phyloP scores from a whole-genome alignment of 2,329 filamentous ascomycete genomes.

The Colletotrichum orbiculare region DNA sequence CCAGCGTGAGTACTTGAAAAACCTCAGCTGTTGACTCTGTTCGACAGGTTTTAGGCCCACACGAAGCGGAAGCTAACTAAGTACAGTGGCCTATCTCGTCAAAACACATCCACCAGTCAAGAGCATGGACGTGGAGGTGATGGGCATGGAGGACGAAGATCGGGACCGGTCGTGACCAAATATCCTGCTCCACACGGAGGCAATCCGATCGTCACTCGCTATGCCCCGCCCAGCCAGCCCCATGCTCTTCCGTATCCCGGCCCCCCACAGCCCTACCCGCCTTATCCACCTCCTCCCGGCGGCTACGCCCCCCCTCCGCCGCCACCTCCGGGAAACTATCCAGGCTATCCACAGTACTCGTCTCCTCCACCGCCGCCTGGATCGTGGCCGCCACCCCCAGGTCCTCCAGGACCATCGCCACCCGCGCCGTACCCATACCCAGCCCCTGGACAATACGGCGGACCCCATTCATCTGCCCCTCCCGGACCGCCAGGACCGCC shows the following conservation, averaged over 20 bases:
- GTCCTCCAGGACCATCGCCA: conserved; percentile 18
- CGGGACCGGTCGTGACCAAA: conserved; percentile 33
- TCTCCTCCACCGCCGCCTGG: conserved; percentile 26
- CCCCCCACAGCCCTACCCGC: conserved; percentile 27
- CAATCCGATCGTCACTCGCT: conserved; percentile 35
- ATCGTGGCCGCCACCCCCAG: conserved; percentile 23
- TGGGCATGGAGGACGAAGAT: conserved; percentile 18
- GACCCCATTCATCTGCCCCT: conserved; percentile 41
- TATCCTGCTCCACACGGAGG: conserved; percentile 31
- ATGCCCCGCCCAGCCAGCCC: conserved; percentile 32
- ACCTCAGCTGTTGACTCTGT: neutral
- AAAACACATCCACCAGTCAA: conserved; percentile 18
- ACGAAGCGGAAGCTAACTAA: neutral
- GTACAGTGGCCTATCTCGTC: conserved; percentile 27
- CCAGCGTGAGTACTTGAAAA: conserved; percentile 28
- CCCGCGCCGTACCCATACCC: conserved; percentile 36
- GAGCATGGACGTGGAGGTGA: conserved; percentile 24
- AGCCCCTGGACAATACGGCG: conserved; percentile 43
- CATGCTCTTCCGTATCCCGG: conserved; percentile 33
- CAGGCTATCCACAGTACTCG: conserved; percentile 18
- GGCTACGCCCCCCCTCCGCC: conserved; percentile 23
- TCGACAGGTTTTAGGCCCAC: neutral
- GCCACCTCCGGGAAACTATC: conserved; percentile 24
- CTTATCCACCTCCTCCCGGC: conserved; percentile 23
- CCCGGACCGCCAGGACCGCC: conserved; percentile 38